These are phyloP conservation scores for Penicillium oxalicum DNA, from an alignment of 2,329 filamentous ascomycete genomes.

Conservation along the genomic window DNA sequence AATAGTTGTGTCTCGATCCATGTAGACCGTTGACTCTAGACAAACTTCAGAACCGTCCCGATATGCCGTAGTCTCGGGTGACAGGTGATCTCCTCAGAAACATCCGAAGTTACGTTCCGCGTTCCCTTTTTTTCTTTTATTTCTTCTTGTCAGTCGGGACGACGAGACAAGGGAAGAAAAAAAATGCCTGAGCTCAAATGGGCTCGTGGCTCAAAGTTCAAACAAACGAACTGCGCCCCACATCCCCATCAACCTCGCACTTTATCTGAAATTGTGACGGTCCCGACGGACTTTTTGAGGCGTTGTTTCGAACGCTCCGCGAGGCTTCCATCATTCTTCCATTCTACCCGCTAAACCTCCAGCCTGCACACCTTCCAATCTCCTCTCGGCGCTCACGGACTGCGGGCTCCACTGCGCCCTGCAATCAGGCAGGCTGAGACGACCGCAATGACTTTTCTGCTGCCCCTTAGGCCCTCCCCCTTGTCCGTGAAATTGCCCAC, in stretches of 20 bases:
- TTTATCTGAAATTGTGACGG: conserved; percentile 8
- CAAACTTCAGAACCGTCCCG: too few relatives aligned
- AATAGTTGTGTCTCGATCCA: too few relatives aligned
- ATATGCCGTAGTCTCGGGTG: too few relatives aligned
- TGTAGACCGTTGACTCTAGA: too few relatives aligned
- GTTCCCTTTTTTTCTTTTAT: too few relatives aligned
- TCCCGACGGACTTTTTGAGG: not conserved
- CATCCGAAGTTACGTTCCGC: too few relatives aligned
- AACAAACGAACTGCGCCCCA: conserved; percentile 2
- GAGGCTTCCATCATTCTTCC: conserved; percentile 2
- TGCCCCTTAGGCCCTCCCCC: too few relatives aligned
- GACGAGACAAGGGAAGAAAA: too few relatives aligned
- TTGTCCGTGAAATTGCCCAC: too few relatives aligned
- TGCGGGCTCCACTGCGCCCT: conserved; percentile 17
- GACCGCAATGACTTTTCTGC: conserved; percentile 7
- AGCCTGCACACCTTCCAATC: not conserved
- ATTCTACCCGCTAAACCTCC: conserved; percentile 1
- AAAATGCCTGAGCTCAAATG: too few relatives aligned
- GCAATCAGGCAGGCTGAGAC: conserved; percentile 15
- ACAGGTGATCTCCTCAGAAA: too few relatives aligned
- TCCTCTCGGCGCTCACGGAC: not conserved
- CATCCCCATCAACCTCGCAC: conserved; percentile 2
- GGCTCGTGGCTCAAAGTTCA: not conserved
- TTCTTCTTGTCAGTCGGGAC: too few relatives aligned
- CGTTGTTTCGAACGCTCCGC: conserved; percentile 1